These are phyloP conservation scores for Halophytophthora batemanensis DNA, from an alignment of 352 stramenopile genomes.

Conservation along the genomic window DNA sequence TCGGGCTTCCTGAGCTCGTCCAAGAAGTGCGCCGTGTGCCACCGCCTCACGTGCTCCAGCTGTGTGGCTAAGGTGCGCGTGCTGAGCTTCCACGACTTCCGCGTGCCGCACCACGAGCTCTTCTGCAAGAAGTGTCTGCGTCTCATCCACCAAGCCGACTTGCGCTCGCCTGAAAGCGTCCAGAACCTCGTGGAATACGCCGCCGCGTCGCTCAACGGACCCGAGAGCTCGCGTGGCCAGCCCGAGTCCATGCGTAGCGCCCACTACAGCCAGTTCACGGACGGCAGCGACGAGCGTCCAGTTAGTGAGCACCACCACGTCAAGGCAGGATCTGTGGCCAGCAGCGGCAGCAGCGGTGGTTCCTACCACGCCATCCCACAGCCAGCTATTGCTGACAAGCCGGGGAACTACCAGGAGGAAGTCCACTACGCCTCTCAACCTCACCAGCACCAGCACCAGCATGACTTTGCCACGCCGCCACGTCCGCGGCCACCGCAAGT, in stretches of 20 bases:
- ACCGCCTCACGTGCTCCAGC: conserved; percentile 54
- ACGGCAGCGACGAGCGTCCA: conserved; percentile 26
- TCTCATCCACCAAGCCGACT: conserved; percentile 55
- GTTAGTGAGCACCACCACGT: conserved; percentile 9
- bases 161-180: conserved; percentile 46
- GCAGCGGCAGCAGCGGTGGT: conserved; percentile 21
- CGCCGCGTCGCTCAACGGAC: conserved; percentile 26
- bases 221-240: conserved; percentile 20
- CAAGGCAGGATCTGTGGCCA: conserved; percentile 12
- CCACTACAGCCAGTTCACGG: conserved; percentile 23
- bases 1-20: conserved; percentile 50
- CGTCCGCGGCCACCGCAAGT: no score
- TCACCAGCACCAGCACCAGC: background rate
- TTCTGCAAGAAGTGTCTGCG: conserved; percentile 76
- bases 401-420: background rate
- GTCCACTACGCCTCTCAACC: conserved; percentile 5
- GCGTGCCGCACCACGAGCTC: conserved; percentile 36
- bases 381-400: conserved; percentile 17
- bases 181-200: conserved; percentile 43
- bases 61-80: conserved; percentile 66
- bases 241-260: conserved; percentile 17
- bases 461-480: background rate
- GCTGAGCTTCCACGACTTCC: conserved; percentile 60
- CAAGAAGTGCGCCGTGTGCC: conserved; percentile 65
- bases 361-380: conserved; percentile 22